phyloP scores from a whole-genome alignment of 768 basidiomycete species.

The Suillus alpinus region DNA sequence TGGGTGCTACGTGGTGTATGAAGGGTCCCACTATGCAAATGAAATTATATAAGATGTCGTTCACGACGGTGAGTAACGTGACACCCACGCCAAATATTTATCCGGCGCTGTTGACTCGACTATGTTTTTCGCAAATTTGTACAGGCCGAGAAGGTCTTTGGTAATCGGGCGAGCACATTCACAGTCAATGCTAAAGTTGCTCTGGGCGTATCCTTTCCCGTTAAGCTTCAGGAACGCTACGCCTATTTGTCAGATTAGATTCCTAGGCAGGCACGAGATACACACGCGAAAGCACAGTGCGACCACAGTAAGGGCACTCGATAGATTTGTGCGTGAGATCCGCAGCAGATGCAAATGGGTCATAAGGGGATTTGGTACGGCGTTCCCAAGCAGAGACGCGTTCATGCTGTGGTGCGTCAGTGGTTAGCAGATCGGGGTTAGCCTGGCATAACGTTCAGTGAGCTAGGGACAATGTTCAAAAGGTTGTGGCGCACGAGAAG shows the following conservation, averaged over 20 bases:
- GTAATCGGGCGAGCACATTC: conserved; percentile 35
- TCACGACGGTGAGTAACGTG: conserved; percentile 1
- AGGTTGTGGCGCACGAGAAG: conserved; percentile 11
- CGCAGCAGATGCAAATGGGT: conserved; percentile 25
- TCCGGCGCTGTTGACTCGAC: conserved; percentile 8
- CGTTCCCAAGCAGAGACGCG: conserved; percentile 8
- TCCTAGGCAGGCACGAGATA: background rate
- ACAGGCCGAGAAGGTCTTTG: conserved; percentile 34
- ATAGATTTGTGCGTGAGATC: conserved; percentile 19
- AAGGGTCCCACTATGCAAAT: conserved; percentile 30
- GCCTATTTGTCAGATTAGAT: background rate
- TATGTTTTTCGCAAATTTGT: conserved; percentile 39
- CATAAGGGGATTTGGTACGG: conserved; percentile 17
- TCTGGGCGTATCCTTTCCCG: conserved; percentile 49
- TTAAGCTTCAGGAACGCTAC: conserved; percentile 36
- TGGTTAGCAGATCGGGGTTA: background rate
- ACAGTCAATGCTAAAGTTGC: conserved; percentile 35
- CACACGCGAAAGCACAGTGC: conserved; percentile 20
- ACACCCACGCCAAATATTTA: conserved; percentile 30
- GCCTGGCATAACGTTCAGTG: background rate
- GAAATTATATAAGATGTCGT: background rate
- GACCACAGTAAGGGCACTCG: conserved; percentile 29
- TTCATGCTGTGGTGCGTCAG: background rate
- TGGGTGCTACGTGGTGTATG: conserved; percentile 18
- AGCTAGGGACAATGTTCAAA: background rate